Evolutionary conservation across 1,284 basidiomycete genomes (phyloP).

Genomic region (Mrakiaceae sp.): DNA sequence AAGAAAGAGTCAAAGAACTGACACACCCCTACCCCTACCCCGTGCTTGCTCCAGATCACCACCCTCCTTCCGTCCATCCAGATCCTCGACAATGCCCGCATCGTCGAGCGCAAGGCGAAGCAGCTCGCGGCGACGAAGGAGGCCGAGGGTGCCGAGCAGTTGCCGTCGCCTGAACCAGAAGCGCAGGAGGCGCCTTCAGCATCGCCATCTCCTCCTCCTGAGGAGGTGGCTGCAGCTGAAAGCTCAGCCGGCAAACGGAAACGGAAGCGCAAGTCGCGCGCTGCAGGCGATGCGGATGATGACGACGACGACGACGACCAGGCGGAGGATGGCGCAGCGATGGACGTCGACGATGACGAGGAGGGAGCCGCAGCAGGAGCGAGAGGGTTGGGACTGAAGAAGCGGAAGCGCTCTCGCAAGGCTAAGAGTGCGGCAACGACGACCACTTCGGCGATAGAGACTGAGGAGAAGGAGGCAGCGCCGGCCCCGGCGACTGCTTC

Average conservation of each 20-base stretch:
- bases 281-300: not conserved
- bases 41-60: not conserved
- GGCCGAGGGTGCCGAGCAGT: not conserved
- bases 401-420: constrained; percentile 1
- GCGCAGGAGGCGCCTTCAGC: not conserved
- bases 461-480: not conserved
- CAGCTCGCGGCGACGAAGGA: not conserved
- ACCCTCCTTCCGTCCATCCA: constrained; percentile 12
- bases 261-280: constrained; percentile 10
- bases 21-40: not conserved
- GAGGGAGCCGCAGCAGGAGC: not conserved
- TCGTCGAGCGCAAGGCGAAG: constrained; percentile 14
- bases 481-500: not conserved
- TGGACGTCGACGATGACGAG: not conserved
- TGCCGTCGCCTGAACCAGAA: not conserved
- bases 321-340: not conserved
- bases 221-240: not conserved
- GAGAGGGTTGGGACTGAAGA: not conserved
- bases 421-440: not conserved
- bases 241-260: not conserved
- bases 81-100: constrained; percentile 15
- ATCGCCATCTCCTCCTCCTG: not conserved
- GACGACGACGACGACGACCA: not conserved
- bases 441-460: not conserved
- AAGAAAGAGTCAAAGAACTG: not conserved